phyloP scores from a whole-genome alignment of 106 monocot species.

The Dendrobium officinale region DNA sequence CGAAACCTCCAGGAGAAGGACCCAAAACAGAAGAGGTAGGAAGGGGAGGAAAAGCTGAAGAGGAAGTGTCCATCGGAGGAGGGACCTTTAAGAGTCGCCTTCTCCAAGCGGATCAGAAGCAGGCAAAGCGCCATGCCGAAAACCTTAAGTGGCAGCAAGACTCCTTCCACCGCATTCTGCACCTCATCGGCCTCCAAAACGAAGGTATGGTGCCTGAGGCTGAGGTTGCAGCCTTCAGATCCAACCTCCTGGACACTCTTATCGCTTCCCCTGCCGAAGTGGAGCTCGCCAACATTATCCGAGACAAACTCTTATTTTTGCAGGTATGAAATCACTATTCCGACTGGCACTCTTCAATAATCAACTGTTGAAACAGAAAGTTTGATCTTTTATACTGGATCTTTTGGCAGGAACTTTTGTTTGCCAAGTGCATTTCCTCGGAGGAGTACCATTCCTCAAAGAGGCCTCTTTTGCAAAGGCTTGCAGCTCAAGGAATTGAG shows the following conservation, averaged over 20 bases:
- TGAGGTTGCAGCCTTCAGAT: constrained; percentile 61
- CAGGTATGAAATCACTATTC: constrained; percentile 33
- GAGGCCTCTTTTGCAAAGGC: constrained; percentile 67
- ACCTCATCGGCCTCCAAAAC: constrained; percentile 66
- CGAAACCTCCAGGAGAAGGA: too few species aligned
- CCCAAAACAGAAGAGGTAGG: too few species aligned
- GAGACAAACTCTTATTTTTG: constrained; percentile 91
- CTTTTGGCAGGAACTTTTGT: constrained; percentile 55
- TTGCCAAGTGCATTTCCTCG: constrained; percentile 73
- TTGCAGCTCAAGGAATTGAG: constrained; percentile 43
- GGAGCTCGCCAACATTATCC: constrained; percentile 38
- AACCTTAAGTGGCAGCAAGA: constrained; percentile 96
- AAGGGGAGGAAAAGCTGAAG: too few species aligned
- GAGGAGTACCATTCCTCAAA: constrained; percentile 77
- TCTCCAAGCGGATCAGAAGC: constrained; percentile 48
- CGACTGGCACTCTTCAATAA: too few species aligned
- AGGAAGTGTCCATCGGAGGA: too few species aligned
- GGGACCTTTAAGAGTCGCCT: constrained; percentile 43
- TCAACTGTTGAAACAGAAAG: not conserved
- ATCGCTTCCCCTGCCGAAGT: constrained; percentile 43
- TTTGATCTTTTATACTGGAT: not conserved
- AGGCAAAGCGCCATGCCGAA: constrained; percentile 52
- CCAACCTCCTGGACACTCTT: constrained; percentile 70
- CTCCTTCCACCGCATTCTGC: constrained; percentile 82
- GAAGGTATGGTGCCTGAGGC: constrained; percentile 62